Percentiles rank a stretch among this genome's conserved stretches.
Evolutionary conservation across 2,329 filamentous ascomycete species (phyloP).

Genomic region (Sporothrix variecibatus): DNA sequence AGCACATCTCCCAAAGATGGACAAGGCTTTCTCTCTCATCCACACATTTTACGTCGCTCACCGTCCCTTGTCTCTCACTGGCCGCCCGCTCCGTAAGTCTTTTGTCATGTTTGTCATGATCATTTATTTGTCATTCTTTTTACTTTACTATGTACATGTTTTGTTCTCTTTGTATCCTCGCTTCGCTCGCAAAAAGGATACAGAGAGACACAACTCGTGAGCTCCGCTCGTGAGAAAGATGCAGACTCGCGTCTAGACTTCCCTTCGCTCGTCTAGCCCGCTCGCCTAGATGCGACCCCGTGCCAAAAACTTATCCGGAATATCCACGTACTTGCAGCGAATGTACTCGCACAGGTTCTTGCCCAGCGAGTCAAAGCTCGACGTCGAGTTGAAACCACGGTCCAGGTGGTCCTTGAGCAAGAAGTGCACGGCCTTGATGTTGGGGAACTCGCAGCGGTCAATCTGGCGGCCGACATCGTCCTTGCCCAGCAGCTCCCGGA

Average conservation of each 20-base stretch:
- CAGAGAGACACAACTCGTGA: background rate
- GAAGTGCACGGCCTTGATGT: constrained; percentile 37
- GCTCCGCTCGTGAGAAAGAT: background rate
- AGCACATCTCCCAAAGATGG: background rate
- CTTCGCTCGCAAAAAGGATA: background rate
- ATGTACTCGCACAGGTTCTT: constrained; percentile 32
- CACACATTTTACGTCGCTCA: background rate
- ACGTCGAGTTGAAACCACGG: constrained; percentile 30
- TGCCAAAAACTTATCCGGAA: constrained; percentile 46
- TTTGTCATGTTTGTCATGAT: background rate
- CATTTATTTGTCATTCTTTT: background rate
- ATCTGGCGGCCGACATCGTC: constrained; percentile 43
- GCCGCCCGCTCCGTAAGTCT: background rate
- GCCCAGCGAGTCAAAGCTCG: constrained; percentile 24
- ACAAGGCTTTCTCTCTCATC: background rate
- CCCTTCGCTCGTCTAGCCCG: background rate
- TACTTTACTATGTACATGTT: background rate
- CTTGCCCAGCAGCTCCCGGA: constrained; percentile 43
- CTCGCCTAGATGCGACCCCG: constrained; percentile 23
- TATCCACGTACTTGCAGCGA: constrained; percentile 46
- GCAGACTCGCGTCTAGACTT: no score
- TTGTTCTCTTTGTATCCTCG: background rate
- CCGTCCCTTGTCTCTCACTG: background rate
- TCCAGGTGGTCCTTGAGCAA: constrained; percentile 39
- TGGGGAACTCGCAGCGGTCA: constrained; percentile 50